These are phyloP conservation scores for Avena atlantica DNA, from an alignment of 176 grass and related monocot genomes.

Conservation along the genomic window DNA sequence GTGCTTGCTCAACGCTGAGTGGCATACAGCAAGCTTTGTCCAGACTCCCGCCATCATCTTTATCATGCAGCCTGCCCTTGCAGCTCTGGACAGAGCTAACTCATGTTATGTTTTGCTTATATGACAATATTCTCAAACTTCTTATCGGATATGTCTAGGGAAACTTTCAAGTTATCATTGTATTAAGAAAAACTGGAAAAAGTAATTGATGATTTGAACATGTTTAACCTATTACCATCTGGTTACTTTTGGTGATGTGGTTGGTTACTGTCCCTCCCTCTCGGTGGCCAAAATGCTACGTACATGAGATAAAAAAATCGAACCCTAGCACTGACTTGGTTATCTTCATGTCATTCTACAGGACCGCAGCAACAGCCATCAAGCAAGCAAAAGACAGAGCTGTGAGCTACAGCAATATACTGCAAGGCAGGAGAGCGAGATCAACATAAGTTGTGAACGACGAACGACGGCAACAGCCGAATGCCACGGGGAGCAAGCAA, in stretches of 20 bases:
- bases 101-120: background rate
- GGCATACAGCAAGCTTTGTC: slow-evolving; percentile 56
- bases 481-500: slow-evolving; percentile 32
- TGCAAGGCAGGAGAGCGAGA: slow-evolving; percentile 35
- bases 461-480: background rate
- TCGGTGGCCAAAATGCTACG: background rate
- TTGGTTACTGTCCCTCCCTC: background rate
- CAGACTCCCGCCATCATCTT: slow-evolving; percentile 34
- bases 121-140: background rate
- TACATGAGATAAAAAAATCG: background rate
- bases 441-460: background rate
- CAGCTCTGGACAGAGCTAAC: background rate
- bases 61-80: slow-evolving; percentile 28
- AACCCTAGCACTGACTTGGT: slow-evolving; percentile 14
- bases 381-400: slow-evolving; percentile 61
- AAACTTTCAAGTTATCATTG: too few species aligned
- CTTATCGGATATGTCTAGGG: too few species aligned
- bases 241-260: background rate
- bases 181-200: too few species aligned
- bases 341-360: slow-evolving; percentile 29
- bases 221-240: slow-evolving; percentile 4
- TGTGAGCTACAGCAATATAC: slow-evolving; percentile 40
- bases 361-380: slow-evolving; percentile 44
- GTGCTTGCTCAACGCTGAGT: slow-evolving; percentile 51
- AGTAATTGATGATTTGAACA: background rate